These are phyloP conservation scores for Fraxinus ornus DNA, from an alignment of 305 asterid genomes.

Conservation along the genomic window DNA sequence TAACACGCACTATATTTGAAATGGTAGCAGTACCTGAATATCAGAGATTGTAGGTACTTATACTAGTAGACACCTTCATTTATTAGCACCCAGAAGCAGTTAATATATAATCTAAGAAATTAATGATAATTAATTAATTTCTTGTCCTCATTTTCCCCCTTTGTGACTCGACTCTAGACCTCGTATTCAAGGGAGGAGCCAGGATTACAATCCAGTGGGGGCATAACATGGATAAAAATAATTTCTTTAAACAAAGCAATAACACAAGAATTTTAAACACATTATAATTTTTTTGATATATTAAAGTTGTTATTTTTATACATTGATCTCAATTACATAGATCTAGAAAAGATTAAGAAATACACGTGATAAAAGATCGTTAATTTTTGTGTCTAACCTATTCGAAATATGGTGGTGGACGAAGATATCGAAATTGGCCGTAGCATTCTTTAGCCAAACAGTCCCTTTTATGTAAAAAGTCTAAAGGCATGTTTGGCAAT, in stretches of 20 bases:
- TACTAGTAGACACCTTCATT: not conserved
- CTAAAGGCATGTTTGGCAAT: not conserved
- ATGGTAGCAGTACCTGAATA: not conserved
- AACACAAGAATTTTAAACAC: not conserved
- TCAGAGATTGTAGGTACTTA: not conserved
- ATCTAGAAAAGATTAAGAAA: not conserved
- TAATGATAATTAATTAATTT: not conserved
- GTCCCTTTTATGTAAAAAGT: not conserved
- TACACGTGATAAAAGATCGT: not conserved
- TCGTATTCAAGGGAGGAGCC: not conserved
- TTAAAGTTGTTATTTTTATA: too few species aligned
- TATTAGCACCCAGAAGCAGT: not conserved
- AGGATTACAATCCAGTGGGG: not conserved
- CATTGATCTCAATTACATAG: not conserved
- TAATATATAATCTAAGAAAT: not conserved
- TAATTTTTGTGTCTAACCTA: not conserved
- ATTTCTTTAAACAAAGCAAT: not conserved
- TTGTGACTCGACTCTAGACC: not conserved
- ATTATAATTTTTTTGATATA: not conserved
- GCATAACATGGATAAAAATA: not conserved
- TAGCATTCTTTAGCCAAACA: not conserved
- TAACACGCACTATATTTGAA: not conserved
- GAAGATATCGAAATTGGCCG: not conserved
- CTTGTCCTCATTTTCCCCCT: not conserved
- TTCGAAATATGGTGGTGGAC: not conserved